Evolutionary conservation across 2,329 filamentous ascomycete species (phyloP).

Genomic region (Trichoderma atrobrunneum): DNA sequence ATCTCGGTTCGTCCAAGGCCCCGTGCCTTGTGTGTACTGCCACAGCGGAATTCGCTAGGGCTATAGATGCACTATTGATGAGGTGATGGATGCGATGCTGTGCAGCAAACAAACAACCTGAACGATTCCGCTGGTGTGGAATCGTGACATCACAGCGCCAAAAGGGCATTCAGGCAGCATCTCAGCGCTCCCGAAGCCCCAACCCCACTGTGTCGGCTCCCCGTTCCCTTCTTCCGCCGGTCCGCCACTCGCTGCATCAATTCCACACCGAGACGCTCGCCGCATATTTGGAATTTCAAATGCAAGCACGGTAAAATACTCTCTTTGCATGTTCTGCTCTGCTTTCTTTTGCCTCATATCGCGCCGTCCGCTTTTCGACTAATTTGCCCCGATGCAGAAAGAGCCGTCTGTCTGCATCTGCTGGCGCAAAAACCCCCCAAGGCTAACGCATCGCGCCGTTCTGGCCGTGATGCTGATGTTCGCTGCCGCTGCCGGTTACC

Average conservation of each 20-base stretch:
- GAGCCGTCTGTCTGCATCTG: neutral
- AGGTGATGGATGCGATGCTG: neutral
- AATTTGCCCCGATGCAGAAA: conserved; percentile 18
- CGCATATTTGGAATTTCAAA: neutral
- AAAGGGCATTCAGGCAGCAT: neutral
- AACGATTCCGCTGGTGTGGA: neutral
- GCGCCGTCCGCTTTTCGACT: neutral
- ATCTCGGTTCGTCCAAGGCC: neutral
- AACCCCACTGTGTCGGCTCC: neutral
- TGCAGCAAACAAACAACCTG: neutral
- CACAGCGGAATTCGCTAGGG: neutral
- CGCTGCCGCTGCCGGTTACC: neutral
- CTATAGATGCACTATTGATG: neutral
- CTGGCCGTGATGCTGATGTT: conserved; percentile 6
- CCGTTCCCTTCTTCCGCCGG: neutral
- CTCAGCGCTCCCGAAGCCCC: neutral
- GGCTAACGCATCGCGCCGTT: neutral
- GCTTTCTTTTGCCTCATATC: neutral
- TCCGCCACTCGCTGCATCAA: neutral
- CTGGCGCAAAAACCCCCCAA: neutral
- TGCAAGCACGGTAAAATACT: too few relatives aligned
- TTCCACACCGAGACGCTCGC: neutral
- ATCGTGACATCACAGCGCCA: conserved; percentile 8
- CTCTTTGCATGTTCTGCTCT: too few relatives aligned
- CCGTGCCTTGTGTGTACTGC: neutral